Percentiles rank a stretch among this genome's conserved stretches.
These are phyloP conservation scores for Ilex asprella DNA, from an alignment of 257 asterid species.

Conservation along the genomic window DNA sequence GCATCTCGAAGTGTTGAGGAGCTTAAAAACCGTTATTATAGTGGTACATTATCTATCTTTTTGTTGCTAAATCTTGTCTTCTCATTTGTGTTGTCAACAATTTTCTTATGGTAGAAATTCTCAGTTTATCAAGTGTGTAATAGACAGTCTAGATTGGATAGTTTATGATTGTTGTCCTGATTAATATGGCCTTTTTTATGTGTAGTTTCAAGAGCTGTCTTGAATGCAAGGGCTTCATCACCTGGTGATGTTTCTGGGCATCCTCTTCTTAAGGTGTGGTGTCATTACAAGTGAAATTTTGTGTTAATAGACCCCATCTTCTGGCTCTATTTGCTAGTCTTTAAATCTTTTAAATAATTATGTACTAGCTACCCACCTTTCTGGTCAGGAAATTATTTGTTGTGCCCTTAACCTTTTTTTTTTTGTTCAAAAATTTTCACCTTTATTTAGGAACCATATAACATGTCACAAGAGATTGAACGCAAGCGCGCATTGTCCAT, in stretches of 20 bases:
- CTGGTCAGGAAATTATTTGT: background rate
- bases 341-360: too few species aligned
- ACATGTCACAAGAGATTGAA: conserved; percentile 73
- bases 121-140: too few species aligned
- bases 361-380: background rate
- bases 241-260: conserved; percentile 58
- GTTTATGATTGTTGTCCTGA: conserved; percentile 9
- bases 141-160: background rate
- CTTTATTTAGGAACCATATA: conserved; percentile 62
- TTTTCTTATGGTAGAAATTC: background rate
- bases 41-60: conserved; percentile 39
- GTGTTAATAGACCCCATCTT: background rate
- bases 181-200: conserved; percentile 4
- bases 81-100: conserved; percentile 1
- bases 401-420: background rate
- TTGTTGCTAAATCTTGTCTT: conserved; percentile 5
- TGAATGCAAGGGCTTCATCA: conserved; percentile 70
- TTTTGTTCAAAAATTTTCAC: background rate
- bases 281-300: conserved; percentile 5
- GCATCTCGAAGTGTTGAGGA: conserved; percentile 83
- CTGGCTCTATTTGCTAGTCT: too few species aligned
- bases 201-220: conserved; percentile 62
- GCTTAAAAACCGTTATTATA: conserved; percentile 77
- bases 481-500: conserved; percentile 76
- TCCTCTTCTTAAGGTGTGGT: conserved; percentile 69